Conservation (phyloP, 108 stramenopile species). For the Skeletonema tropicum region DNA sequence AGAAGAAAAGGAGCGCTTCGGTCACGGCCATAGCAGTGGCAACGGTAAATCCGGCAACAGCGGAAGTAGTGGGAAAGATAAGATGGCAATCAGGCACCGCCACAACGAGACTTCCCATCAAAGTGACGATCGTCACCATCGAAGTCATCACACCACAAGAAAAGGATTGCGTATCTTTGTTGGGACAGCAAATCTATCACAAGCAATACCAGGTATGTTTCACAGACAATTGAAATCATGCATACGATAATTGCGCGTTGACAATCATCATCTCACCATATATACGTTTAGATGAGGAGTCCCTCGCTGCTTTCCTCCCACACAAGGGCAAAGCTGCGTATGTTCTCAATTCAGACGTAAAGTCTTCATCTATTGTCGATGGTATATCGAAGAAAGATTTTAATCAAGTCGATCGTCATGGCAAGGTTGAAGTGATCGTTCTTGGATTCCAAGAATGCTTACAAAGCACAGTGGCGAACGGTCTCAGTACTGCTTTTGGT, state of each 20-base stretch:
- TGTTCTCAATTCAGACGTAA: conserved; percentile 6
- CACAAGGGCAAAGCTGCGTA: conserved; percentile 36
- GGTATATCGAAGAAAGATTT: conserved; percentile 11
- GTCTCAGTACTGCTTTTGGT: conserved; percentile 1
- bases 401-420: conserved; percentile 7
- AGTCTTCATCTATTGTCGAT: not conserved
- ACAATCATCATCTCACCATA: not conserved
- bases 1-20: not conserved
- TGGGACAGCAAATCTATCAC: conserved; percentile 26
- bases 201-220: not conserved
- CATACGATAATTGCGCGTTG: too few species aligned
- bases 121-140: not conserved
- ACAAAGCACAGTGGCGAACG: not conserved
- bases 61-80: too few species aligned
- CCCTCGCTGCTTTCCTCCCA: conserved; percentile 59
- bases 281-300: conserved; percentile 49
- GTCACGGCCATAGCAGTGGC: not conserved
- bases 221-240: too few species aligned
- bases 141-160: not conserved
- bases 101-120: not conserved
- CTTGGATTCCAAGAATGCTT: conserved; percentile 66
- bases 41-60: too few species aligned
- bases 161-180: conserved; percentile 32
- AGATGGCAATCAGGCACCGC: too few species aligned
- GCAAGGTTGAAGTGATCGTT: conserved; percentile 62